phyloP scores from a whole-genome alignment of 148 eudicot genomes.

The Tetragonia tetragonoides region DNA sequence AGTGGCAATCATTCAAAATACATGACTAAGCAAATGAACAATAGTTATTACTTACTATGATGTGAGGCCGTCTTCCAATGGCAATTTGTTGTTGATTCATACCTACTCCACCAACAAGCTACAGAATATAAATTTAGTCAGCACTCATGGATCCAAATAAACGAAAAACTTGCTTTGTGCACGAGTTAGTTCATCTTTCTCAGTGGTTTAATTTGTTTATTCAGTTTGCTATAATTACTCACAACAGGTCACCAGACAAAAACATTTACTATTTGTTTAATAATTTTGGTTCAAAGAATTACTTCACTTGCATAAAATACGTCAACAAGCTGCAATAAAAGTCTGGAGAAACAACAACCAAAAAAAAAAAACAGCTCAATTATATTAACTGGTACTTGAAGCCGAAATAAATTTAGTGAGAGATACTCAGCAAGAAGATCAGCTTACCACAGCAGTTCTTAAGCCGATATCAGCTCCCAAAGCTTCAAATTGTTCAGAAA shows the following conservation, averaged over 20 bases:
- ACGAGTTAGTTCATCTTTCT: too few relatives aligned
- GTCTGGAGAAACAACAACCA: too few relatives aligned
- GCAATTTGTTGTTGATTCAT: constrained; percentile 29
- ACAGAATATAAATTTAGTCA: constrained; percentile 16
- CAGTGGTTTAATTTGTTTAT: not conserved
- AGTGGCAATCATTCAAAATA: not conserved
- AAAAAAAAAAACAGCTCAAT: too few relatives aligned
- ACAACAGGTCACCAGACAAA: too few relatives aligned
- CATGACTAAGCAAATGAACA: not conserved
- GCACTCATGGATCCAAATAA: not conserved
- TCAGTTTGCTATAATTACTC: too few relatives aligned
- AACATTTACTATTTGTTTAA: not conserved
- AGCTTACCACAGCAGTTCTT: constrained; percentile 74
- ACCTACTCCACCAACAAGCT: constrained; percentile 35
- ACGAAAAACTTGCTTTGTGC: not conserved
- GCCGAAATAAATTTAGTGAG: not conserved
- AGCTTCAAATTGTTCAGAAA: constrained; percentile 93
- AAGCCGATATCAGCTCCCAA: constrained; percentile 76
- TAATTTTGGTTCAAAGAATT: not conserved
- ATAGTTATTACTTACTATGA: constrained; percentile 10
- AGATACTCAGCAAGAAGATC: not conserved
- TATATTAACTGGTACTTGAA: not conserved
- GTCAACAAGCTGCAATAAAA: not conserved
- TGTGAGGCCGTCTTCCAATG: constrained; percentile 32
- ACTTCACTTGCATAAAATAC: not conserved